Percentiles rank a stretch among this genome's conserved stretches.
phyloP scores from a whole-genome alignment of 2,329 filamentous ascomycete genomes.

The Leptographium procerum region DNA sequence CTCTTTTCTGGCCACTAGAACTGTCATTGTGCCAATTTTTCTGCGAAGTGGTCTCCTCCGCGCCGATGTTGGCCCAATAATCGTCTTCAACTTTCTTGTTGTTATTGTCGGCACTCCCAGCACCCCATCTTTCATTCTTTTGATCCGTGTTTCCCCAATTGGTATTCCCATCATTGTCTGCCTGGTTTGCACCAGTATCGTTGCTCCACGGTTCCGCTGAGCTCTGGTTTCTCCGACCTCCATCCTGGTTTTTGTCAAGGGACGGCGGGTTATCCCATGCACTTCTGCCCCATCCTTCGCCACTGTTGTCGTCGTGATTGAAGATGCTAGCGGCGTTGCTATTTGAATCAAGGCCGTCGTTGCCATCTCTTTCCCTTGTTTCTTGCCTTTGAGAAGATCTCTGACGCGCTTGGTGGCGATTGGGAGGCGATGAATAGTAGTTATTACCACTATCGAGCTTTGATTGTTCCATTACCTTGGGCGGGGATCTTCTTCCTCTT shows the following conservation, averaged over 20 bases:
- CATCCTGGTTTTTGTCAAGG: background rate
- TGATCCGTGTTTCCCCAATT: constrained; percentile 7
- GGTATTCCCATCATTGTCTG: background rate
- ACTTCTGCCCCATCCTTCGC: constrained; percentile 9
- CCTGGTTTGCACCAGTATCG: background rate
- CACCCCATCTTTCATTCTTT: constrained; percentile 10
- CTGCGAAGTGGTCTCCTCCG: background rate
- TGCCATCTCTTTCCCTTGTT: constrained; percentile 27
- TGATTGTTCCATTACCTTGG: background rate
- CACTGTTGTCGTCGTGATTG: constrained; percentile 1
- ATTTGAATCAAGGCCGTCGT: constrained; percentile 4
- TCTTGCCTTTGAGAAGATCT: constrained; percentile 22
- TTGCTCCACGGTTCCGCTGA: background rate
- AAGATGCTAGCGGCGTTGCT: constrained; percentile 5
- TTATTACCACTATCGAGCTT: background rate
- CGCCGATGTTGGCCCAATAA: background rate
- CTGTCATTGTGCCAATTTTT: background rate
- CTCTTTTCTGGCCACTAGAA: background rate
- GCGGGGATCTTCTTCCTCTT: background rate
- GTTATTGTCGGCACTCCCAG: constrained; percentile 1
- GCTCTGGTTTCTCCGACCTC: background rate
- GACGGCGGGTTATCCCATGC: constrained; percentile 4
- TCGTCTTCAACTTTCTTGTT: constrained; percentile 1
- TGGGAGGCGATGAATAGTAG: background rate
- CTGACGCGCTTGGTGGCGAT: constrained; percentile 17